Evolutionary conservation across 306 rosid species (phyloP).

Genomic region (Prunus mongolica): DNA sequence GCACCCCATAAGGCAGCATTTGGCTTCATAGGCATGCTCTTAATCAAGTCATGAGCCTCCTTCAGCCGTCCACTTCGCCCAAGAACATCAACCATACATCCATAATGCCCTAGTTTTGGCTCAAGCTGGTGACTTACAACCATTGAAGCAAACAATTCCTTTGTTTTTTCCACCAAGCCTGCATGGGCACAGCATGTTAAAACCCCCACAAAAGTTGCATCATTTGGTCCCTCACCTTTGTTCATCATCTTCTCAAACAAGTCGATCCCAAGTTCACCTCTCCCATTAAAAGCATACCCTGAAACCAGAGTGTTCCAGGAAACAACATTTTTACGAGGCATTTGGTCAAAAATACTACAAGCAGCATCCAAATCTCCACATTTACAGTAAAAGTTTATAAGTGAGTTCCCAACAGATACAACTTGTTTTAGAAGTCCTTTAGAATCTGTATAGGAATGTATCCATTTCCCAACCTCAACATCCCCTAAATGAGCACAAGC

Average conservation of each 20-base stretch:
- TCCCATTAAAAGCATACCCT: slow-evolving; percentile 74
- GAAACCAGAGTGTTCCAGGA: slow-evolving; percentile 76
- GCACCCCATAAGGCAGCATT: slow-evolving; percentile 85
- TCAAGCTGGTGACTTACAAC: slow-evolving; percentile 24
- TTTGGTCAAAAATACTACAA: slow-evolving; percentile 40
- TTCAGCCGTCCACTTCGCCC: slow-evolving; percentile 58
- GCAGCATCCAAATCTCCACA: slow-evolving; percentile 58
- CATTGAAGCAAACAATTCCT: slow-evolving; percentile 63
- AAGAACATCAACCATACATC: slow-evolving; percentile 79
- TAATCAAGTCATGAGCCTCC: slow-evolving; percentile 65
- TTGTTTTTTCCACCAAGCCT: slow-evolving; percentile 65
- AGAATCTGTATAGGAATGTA: slow-evolving; percentile 41
- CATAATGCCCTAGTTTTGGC: slow-evolving; percentile 76
- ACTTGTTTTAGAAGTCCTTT: slow-evolving; percentile 31
- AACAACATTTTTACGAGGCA: slow-evolving; percentile 53
- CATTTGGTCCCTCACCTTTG: slow-evolving; percentile 45
- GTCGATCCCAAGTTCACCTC: slow-evolving; percentile 58
- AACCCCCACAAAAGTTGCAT: slow-evolving; percentile 60
- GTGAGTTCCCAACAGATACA: slow-evolving; percentile 56
- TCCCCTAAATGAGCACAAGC: slow-evolving; percentile 69
- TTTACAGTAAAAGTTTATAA: slow-evolving; percentile 71
- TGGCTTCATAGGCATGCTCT: slow-evolving; percentile 63
- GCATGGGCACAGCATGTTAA: slow-evolving; percentile 75
- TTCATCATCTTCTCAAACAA: slow-evolving; percentile 64
- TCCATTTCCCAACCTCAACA: slow-evolving; percentile 59